A percentile compares a stretch with the other conserved stretches of the same genome.
These are phyloP conservation scores for Vanrija sp. DNA, from an alignment of 1,284 basidiomycete species.

Conservation along the genomic window DNA sequence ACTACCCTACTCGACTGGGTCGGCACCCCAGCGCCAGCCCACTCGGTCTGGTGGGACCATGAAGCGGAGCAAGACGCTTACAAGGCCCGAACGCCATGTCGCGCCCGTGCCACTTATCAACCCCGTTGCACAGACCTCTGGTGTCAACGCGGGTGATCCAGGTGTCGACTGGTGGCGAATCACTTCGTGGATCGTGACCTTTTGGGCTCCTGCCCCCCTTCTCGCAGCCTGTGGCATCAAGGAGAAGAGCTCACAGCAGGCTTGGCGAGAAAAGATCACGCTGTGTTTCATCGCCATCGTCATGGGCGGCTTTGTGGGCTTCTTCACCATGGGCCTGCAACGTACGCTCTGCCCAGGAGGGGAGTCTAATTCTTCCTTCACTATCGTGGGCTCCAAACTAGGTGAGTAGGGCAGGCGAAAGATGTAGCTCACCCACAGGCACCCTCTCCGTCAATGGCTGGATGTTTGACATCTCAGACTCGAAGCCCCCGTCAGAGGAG, in stretches of 20 bases:
- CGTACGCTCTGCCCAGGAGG: conserved; percentile 78
- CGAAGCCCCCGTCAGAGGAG: conserved; percentile 52
- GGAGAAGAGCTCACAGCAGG: conserved; percentile 73
- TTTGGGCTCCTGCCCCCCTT: conserved; percentile 80
- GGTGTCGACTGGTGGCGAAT: conserved; percentile 70
- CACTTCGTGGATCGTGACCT: conserved; percentile 75
- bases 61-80: conserved; percentile 84
- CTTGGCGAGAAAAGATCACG: conserved; percentile 97
- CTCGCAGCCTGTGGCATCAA: conserved; percentile 72
- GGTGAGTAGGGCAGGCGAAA: conserved; percentile 26
- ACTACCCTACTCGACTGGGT: conserved; percentile 39
- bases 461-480: conserved; percentile 70
- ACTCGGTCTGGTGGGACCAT: conserved; percentile 31
- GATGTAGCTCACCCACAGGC: conserved; percentile 42
- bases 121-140: conserved; percentile 48
- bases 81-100: conserved; percentile 88
- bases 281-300: conserved; percentile 80
- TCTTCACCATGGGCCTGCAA: conserved; percentile 92
- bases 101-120: conserved; percentile 92
- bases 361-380: conserved; percentile 21
- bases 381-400: conserved; percentile 33
- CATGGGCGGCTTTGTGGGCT: conserved; percentile 78
- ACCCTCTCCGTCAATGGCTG: conserved; percentile 74
- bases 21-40: conserved; percentile 32
- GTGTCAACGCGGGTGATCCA: conserved; percentile 49